phyloP scores from a whole-genome alignment of 345 rosid genomes.

The Camelina sativa region DNA sequence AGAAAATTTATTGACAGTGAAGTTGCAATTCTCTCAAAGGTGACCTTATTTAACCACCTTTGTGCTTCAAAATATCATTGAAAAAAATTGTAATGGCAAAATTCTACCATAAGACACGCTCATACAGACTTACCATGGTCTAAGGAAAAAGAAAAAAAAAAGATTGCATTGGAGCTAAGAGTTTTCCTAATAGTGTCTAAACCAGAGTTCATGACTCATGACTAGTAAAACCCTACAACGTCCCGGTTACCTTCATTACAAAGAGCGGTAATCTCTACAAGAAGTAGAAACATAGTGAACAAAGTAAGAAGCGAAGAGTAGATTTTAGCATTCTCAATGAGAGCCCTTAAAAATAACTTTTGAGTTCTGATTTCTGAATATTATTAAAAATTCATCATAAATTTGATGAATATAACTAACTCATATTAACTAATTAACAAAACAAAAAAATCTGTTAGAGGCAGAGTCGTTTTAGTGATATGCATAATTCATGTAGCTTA shows the following conservation, averaged over 20 bases:
- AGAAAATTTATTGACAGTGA: not conserved
- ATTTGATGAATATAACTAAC: too few relatives aligned
- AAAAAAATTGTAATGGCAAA: conserved; percentile 10
- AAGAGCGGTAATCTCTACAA: not conserved
- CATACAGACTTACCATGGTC: not conserved
- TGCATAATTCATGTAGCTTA: too few relatives aligned
- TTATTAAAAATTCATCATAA: too few relatives aligned
- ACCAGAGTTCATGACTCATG: not conserved
- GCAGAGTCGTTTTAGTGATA: not conserved
- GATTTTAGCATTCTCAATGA: not conserved
- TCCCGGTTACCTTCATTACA: not conserved
- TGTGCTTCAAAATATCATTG: not conserved
- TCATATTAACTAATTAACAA: too few relatives aligned
- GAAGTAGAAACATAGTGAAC: not conserved
- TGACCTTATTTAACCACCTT: not conserved
- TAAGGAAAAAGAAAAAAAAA: not conserved
- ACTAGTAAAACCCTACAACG: conserved; percentile 1
- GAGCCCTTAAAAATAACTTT: not conserved
- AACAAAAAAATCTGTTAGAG: not conserved
- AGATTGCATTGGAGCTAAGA: not conserved
- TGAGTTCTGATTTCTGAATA: too few relatives aligned
- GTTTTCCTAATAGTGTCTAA: conserved; percentile 3
- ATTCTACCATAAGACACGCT: not conserved
- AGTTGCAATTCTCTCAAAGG: not conserved
- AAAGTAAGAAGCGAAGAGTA: not conserved